Evolutionary conservation across 352 stramenopile genomes (phyloP), one percentile per base, ranked within the genome.

Genomic region (Pythium oligandrum): DNA sequence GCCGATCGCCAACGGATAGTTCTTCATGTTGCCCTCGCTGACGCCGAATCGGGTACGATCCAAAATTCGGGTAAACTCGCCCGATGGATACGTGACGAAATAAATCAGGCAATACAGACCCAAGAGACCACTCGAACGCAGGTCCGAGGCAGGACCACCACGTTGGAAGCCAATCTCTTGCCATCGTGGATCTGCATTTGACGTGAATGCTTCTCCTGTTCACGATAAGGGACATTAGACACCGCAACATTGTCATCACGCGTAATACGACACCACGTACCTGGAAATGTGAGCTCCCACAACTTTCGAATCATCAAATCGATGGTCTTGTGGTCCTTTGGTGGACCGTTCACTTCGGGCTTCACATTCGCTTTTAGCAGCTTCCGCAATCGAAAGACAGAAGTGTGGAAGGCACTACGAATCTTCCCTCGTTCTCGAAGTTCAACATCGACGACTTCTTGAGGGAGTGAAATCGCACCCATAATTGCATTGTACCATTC

Each of bases 1-100:
- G 9, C 76, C 84, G 48, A 94, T 90, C 30, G 82, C 82, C n/a
- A 94, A 63, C 26, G 84, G 84, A 45, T 94, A 94, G 66, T 90
- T 93, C 55, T 91, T 91, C 77, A 94, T 86, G 68, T 94, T 89
- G 39, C 82, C 84, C 66, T 86, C 73, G 58, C 84, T 93, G 52
- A 93, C 82, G 54, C 82, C 83, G 67, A 90, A 80, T 8, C 82
- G 74, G 4, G 80, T 92, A 39, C 84, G 76, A 26, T 78, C 71
- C 31, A 91, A 66, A 44, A 91, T 93, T 12, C 78, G 71, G 55
- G 79, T 62, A 43, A 88, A 88, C 37, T 90, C 70, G 37, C 61
- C 63, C 9, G 73, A 79, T 33, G 82, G 75, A 40, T 83, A 75
- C 17, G 64, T 83, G 37, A 87, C 76, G 58, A 93, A 94, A 53